phyloP scores from a whole-genome alignment of 2,329 filamentous ascomycete genomes.

The Helotiales sp. region DNA sequence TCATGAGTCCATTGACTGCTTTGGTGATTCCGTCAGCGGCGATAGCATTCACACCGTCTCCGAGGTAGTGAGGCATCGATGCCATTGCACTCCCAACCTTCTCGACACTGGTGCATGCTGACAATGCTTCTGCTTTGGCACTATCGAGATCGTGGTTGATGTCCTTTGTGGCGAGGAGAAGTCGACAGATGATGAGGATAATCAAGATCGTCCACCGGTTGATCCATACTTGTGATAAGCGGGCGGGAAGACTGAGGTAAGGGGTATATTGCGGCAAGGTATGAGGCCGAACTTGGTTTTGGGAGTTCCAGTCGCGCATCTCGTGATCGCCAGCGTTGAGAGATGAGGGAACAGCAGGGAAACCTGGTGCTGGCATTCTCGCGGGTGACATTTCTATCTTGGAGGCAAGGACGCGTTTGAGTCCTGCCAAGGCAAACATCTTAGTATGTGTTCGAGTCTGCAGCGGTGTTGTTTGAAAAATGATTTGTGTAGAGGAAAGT shows the following conservation, averaged over 20 bases:
- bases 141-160: slow-evolving; percentile 73
- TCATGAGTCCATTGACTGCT: slow-evolving; percentile 76
- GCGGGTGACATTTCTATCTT: slow-evolving; percentile 36
- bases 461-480: slow-evolving; percentile 6
- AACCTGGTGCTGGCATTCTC: slow-evolving; percentile 27
- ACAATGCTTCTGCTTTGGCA: slow-evolving; percentile 79
- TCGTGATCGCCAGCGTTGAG: slow-evolving; percentile 33
- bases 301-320: slow-evolving; percentile 29
- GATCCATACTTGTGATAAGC: slow-evolving; percentile 94
- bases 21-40: slow-evolving; percentile 78
- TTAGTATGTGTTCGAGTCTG: slow-evolving; percentile 26
- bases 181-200: slow-evolving; percentile 78
- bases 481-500: slow-evolving; percentile 2
- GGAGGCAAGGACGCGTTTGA: slow-evolving; percentile 32
- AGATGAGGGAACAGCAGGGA: slow-evolving; percentile 39
- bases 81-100: slow-evolving; percentile 93
- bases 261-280: slow-evolving; percentile 76
- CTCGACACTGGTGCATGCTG: slow-evolving; percentile 89
- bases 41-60: slow-evolving; percentile 82
- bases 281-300: slow-evolving; percentile 39
- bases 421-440: slow-evolving; percentile 35
- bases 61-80: slow-evolving; percentile 96
- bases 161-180: slow-evolving; percentile 72
- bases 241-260: slow-evolving; percentile 85
- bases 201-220: slow-evolving; percentile 95